Evolutionary conservation across 1,284 basidiomycete genomes (phyloP).

Genomic region (Xanthoconium separans): DNA sequence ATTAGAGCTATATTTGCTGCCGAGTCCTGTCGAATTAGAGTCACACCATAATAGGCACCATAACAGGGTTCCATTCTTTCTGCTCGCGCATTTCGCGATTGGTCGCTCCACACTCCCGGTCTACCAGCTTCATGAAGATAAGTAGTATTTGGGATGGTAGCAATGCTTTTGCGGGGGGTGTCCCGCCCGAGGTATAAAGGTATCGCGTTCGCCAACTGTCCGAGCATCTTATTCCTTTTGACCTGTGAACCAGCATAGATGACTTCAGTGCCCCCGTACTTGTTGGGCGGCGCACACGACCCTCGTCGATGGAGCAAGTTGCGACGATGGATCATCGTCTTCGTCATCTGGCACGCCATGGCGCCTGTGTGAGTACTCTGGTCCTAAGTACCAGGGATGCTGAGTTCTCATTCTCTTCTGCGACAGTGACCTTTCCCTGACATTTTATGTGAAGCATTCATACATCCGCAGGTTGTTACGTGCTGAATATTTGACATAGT

Average conservation of each 20-base stretch:
- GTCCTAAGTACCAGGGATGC: background rate
- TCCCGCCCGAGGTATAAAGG: slow-evolving; percentile 18
- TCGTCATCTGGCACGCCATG: slow-evolving; percentile 31
- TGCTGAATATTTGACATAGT: slow-evolving; percentile 17
- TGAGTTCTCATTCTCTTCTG: background rate
- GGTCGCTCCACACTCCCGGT: slow-evolving; percentile 6
- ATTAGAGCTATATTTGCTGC: background rate
- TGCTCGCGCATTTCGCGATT: slow-evolving; percentile 23
- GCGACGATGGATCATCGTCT: slow-evolving; percentile 27
- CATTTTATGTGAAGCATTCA: slow-evolving; percentile 26
- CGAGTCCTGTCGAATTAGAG: slow-evolving; percentile 10
- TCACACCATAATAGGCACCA: background rate
- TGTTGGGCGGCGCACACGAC: slow-evolving; percentile 19
- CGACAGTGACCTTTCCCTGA: slow-evolving; percentile 24
- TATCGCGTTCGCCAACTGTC: background rate
- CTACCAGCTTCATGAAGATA: background rate
- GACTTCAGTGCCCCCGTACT: slow-evolving; percentile 20
- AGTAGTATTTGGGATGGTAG: background rate
- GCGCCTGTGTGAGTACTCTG: slow-evolving; percentile 26
- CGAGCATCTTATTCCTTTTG: background rate
- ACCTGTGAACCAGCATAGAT: slow-evolving; percentile 7
- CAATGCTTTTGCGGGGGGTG: background rate
- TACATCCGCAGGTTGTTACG: background rate
- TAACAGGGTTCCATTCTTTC: background rate
- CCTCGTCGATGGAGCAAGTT: slow-evolving; percentile 29